Evolutionary conservation across 2,329 filamentous ascomycete genomes (phyloP).

Genomic region (Cladobotryum protrusum): DNA sequence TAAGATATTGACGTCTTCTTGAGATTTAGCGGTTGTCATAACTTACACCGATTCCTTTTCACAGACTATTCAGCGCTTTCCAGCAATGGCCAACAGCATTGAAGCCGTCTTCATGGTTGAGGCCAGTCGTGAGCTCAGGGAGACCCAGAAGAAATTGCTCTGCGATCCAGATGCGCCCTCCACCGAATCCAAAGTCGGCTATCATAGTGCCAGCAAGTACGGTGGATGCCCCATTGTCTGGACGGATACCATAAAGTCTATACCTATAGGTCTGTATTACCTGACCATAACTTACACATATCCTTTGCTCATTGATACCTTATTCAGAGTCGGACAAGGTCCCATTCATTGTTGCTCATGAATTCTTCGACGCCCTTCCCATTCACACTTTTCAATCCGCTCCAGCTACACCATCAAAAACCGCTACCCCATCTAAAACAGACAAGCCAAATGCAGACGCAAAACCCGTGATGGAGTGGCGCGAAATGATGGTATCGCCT

Average conservation of each 20-base stretch:
- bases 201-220: conserved; percentile 70
- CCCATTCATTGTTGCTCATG: conserved; percentile 92
- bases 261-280: conserved; percentile 56
- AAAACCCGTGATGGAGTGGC: conserved; percentile 54
- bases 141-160: conserved; percentile 72
- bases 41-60: conserved; percentile 1
- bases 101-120: conserved; percentile 92
- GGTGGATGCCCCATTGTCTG: conserved; percentile 71
- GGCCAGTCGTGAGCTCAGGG: conserved; percentile 73
- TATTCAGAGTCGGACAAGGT: conserved; percentile 54
- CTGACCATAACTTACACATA: background rate
- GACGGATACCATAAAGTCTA: conserved; percentile 82
- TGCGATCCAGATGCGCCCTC: conserved; percentile 65
- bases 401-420: conserved; percentile 12
- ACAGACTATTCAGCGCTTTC: conserved; percentile 82
- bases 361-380: conserved; percentile 96
- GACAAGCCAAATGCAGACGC: conserved; percentile 16
- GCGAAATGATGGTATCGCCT: conserved; percentile 72
- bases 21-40: too few species aligned
- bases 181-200: conserved; percentile 66
- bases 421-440: background rate
- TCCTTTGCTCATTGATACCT: too few species aligned
- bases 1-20: conserved; percentile 36
- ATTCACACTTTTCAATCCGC: conserved; percentile 92
- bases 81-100: conserved; percentile 66